Percentiles rank a stretch among this genome's conserved stretches.
Conservation (phyloP, 2,329 filamentous ascomycete species). For the Parascedosporium putredinis region DNA sequence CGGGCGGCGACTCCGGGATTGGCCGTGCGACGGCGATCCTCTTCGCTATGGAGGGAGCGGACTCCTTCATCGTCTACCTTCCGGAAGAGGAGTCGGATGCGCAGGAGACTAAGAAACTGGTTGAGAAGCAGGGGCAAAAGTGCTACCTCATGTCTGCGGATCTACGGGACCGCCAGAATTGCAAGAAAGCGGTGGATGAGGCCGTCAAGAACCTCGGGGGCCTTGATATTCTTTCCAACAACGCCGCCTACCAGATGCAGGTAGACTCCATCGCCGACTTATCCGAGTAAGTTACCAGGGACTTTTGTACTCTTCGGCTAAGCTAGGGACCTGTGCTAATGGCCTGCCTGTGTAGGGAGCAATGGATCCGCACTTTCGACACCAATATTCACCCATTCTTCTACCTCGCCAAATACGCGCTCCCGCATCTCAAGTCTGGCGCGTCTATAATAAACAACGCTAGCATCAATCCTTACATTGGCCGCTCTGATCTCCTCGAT, state of each 20-base stretch:
- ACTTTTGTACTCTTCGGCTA: not conserved
- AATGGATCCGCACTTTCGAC: conserved; percentile 72
- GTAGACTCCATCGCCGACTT: not conserved
- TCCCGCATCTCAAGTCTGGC: conserved; percentile 66
- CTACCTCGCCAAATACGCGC: conserved; percentile 66
- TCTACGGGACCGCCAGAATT: conserved; percentile 54
- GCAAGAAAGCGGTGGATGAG: conserved; percentile 54
- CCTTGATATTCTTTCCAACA: conserved; percentile 67
- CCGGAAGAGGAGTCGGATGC: conserved; percentile 12
- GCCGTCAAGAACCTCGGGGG: conserved; percentile 55
- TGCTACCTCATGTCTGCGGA: conserved; percentile 56
- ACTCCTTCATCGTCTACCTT: conserved; percentile 12
- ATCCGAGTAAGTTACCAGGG: conserved; percentile 8
- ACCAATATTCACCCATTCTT: conserved; percentile 78
- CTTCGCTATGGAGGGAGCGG: conserved; percentile 12
- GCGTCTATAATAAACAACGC: conserved; percentile 77
- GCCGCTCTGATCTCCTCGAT: conserved; percentile 65
- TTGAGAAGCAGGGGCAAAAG: conserved; percentile 56
- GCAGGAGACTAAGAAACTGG: conserved; percentile 49
- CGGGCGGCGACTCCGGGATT: conserved; percentile 56
- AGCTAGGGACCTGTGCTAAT: conserved; percentile 54
- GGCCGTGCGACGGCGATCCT: conserved; percentile 10
- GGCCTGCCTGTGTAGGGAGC: conserved; percentile 43
- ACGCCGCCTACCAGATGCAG: conserved; percentile 53
- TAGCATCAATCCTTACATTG: conserved; percentile 74